Base-by-base conservation (phyloP, 805 yeast species). In the Wickerhamomyces silvicola region DNA sequence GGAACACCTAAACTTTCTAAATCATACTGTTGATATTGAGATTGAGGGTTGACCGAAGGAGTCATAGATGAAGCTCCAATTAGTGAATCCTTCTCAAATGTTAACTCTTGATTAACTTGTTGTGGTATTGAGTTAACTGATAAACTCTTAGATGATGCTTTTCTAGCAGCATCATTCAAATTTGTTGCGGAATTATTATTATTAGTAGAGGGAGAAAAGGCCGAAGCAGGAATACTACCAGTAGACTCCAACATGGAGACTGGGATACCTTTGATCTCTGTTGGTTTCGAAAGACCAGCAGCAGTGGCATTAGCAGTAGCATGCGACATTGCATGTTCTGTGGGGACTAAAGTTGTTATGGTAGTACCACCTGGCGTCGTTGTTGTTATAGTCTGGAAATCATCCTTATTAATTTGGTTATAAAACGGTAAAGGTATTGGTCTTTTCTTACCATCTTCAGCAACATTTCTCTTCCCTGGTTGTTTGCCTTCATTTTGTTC, bases 341-440 rank as follows among this genome's bases (percentile, higher is more conserved):
- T 85, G 3, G 95, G 96, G 1, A 85, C 88, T 42, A 87, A 68
- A 1, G 88, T 86, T 1, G 96, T 87, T 15, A 86, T 70, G 0
- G 96, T 84, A 0, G 96, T 87, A 34, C 97, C 97, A 44, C 84
- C 84, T 2, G 95, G 95, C 0, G 95, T 81, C 0, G 94, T 87
- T 2, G 85, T 77, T 2, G 87, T 80, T 19, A 82, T 75, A 0
- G 95, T 80, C 31, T 80, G 81, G 60, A 85, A 87, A 54, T 85
- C 90, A 54, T 87, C 96, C 46, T 77, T 79, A 19, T 88, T 81
- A 50, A 87, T 87, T 55, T 87, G 95, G 50, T 83, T 84, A 57
- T 86, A 87, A 49, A 87, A 81, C 7, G 97, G 96, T 27, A 87
- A 60, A 8, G 97, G 96, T 14, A 42, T 39, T 9, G 42, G 57